Evolutionary conservation across 805 yeast genomes (phyloP).

Genomic region (Ogataea methanolica): DNA sequence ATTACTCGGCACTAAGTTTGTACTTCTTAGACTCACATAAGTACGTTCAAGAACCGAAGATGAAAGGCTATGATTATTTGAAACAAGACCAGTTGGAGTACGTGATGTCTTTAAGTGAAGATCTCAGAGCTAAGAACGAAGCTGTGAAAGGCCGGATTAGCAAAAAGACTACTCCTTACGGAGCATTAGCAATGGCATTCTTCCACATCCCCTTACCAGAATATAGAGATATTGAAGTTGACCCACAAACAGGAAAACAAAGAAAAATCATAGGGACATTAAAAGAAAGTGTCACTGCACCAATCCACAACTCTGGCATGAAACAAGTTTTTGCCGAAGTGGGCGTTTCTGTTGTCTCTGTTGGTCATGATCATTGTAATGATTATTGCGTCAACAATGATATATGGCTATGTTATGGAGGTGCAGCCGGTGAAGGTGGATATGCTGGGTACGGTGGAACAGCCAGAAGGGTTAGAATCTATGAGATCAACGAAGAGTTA

Average conservation of each 20-base stretch:
- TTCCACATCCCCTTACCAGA: constrained; percentile 95
- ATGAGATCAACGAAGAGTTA: constrained; percentile 51
- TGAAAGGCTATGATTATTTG: constrained; percentile 84
- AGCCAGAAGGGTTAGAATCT: constrained; percentile 72
- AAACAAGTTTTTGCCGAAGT: constrained; percentile 52
- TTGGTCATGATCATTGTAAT: constrained; percentile 95
- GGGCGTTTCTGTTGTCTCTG: constrained; percentile 71
- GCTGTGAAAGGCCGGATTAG: background rate
- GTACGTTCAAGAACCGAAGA: constrained; percentile 60
- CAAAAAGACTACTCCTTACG: constrained; percentile 20
- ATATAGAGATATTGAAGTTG: constrained; percentile 41
- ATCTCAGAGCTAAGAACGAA: constrained; percentile 5
- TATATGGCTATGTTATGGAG: constrained; percentile 89
- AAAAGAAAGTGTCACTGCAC: constrained; percentile 78
- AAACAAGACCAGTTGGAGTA: constrained; percentile 29
- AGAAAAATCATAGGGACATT: constrained; percentile 51
- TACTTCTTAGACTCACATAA: constrained; percentile 85
- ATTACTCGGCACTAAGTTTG: constrained; percentile 46
- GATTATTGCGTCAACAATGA: constrained; percentile 75
- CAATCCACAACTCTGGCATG: constrained; percentile 64
- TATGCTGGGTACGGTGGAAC: constrained; percentile 92
- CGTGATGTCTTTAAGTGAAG: constrained; percentile 7
- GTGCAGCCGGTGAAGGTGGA: constrained; percentile 92
- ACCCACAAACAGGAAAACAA: constrained; percentile 17
- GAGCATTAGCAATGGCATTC: constrained; percentile 76